Conservation (phyloP, 2,329 filamentous ascomycete species). For the Botrytis paeoniae region DNA sequence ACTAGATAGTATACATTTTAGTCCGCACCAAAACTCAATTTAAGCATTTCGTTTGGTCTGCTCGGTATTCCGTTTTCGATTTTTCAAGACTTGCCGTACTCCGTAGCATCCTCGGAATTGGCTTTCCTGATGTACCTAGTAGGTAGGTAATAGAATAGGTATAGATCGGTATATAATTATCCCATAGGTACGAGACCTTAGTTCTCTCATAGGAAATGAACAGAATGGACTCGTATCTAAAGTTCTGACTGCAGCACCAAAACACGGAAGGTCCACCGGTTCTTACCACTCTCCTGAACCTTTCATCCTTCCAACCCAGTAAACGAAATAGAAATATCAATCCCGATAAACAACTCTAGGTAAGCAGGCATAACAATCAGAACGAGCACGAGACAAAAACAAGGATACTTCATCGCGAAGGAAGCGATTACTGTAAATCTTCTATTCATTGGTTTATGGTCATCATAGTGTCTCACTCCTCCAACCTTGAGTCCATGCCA, state of each 20-base stretch:
- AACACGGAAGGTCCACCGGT: background rate
- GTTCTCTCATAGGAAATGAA: background rate
- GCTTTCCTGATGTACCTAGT: no score
- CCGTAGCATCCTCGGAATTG: no score
- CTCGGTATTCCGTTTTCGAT: background rate
- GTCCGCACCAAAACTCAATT: background rate
- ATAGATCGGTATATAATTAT: no score
- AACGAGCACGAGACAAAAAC: background rate
- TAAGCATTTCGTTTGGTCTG: background rate
- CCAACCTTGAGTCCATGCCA: background rate
- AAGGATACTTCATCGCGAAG: background rate
- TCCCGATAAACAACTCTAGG: background rate
- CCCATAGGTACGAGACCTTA: background rate
- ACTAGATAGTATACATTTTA: no score
- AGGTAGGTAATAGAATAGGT: no score
- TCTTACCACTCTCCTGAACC: background rate
- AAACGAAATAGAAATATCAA: background rate
- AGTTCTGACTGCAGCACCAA: background rate
- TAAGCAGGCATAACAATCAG: background rate
- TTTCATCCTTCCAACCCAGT: background rate
- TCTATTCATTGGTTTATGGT: background rate
- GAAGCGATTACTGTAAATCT: background rate
- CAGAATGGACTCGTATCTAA: background rate
- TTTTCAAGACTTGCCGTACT: background rate
- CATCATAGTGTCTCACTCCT: background rate